Evolutionary conservation across 345 rosid genomes (phyloP), one percentile per base, ranked within the genome.

Genomic region (Theobroma cacao): DNA sequence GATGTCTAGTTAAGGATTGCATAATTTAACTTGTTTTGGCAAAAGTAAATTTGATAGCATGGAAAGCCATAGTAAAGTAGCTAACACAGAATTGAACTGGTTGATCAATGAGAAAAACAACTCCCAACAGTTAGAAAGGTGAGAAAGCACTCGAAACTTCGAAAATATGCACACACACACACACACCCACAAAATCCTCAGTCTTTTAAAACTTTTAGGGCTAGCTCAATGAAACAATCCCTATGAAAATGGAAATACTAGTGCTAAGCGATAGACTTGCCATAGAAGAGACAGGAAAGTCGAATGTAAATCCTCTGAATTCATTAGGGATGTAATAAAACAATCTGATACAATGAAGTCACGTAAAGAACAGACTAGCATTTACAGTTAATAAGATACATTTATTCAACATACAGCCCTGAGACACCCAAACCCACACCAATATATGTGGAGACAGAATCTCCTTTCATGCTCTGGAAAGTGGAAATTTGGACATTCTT

Each of bases 361-460:
- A 28, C 15, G 43, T 41, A 43, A 66, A 26, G 3, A 24, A 34
- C 17, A 30, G 45, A 12, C 31, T 31, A 43, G 50, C 75, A 55
- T 71, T 17, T 50, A 81, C 72, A 45, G 26, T 48, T 55, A 65
- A 10, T 69, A 34, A 72, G 76, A 5, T 78, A 78, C 84, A 78
- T 59, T 22, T 50, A 60, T 28, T 74, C 76, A 70, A 38, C 38
- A n/a, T 15, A 28, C 69, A 38, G 43, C 78, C 31, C 30, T 62
- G 12, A 15, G 30, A 79, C 33, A 56, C 30, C 40, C 75, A 41
- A 55, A 30, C 50, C 20, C 17, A 58, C 13, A 22, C 45, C 28
- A 50, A 71, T 31, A 31, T 47, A 70, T 48, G 41, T 30, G 59
- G 41, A 47, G 41, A 50, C 40, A 31, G 12, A 0, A 48, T 3